Evolutionary conservation across 2,329 filamentous ascomycete genomes (phyloP).

Genomic region (Arachnomyces sp.): DNA sequence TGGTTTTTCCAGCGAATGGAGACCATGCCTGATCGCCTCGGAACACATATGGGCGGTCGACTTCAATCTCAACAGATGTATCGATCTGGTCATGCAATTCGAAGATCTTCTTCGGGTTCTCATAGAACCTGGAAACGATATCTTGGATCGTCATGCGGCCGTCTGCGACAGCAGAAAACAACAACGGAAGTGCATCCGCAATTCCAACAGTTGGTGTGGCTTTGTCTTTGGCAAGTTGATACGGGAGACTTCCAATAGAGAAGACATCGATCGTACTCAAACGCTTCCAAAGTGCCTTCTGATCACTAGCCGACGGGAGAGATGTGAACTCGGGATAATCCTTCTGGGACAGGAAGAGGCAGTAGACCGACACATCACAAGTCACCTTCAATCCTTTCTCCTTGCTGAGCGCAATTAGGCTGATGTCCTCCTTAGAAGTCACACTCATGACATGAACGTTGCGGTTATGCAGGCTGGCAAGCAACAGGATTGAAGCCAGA

Average conservation of each 20-base stretch:
- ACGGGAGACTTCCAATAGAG: slow-evolving; percentile 70
- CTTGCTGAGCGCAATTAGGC: slow-evolving; percentile 68
- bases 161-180: slow-evolving; percentile 68
- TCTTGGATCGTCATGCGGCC: slow-evolving; percentile 67
- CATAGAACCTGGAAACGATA: slow-evolving; percentile 62
- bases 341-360: slow-evolving; percentile 64
- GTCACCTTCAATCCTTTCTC: slow-evolving; percentile 75
- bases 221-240: slow-evolving; percentile 58
- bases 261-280: slow-evolving; percentile 69
- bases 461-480: slow-evolving; percentile 69
- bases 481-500: slow-evolving; percentile 68
- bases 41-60: slow-evolving; percentile 62
- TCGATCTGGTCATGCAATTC: slow-evolving; percentile 74
- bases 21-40: slow-evolving; percentile 53
- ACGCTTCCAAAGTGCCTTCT: slow-evolving; percentile 67
- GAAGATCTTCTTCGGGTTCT: slow-evolving; percentile 74
- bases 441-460: slow-evolving; percentile 75
- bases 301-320: slow-evolving; percentile 57
- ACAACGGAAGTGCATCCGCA: slow-evolving; percentile 63
- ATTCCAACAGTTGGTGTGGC: slow-evolving; percentile 60
- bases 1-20: slow-evolving; percentile 61
- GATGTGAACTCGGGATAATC: slow-evolving; percentile 62
- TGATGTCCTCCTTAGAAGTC: slow-evolving; percentile 73
- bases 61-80: slow-evolving; percentile 65
- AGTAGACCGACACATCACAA: slow-evolving; percentile 75